phyloP scores from a whole-genome alignment of 75 land plant species.

The Azolla pinnata region DNA sequence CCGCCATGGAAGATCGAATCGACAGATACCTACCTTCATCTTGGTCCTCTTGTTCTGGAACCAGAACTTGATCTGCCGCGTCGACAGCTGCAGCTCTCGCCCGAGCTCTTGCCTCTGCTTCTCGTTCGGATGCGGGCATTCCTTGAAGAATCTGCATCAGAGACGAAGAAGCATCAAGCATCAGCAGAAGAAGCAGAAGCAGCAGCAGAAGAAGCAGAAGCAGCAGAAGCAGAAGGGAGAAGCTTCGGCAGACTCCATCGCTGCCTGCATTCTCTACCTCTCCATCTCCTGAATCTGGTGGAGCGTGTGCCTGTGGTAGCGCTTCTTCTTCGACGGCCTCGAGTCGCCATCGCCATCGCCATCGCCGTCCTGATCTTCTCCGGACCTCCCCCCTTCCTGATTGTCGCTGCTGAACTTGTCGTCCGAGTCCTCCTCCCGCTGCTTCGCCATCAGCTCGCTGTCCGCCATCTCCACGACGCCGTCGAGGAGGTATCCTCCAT shows the following conservation, averaged over 20 bases:
- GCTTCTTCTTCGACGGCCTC: constrained; percentile 49
- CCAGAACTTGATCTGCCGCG: constrained; percentile 85
- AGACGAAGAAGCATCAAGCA: too few relatives aligned
- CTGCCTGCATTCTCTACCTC: constrained; percentile 23
- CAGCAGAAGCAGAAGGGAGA: too few relatives aligned
- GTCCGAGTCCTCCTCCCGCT: neutral
- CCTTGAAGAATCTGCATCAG: constrained; percentile 62
- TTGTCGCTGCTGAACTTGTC: neutral
- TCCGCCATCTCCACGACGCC: neutral
- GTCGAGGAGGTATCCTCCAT: neutral
- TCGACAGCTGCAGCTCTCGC: constrained; percentile 46
- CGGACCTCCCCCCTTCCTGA: constrained; percentile 32
- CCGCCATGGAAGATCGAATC: neutral
- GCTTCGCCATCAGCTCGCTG: neutral
- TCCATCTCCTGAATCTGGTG: constrained; percentile 61
- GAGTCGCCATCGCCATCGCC: constrained; percentile 17
- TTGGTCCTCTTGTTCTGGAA: constrained; percentile 84
- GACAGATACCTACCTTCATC: too few relatives aligned
- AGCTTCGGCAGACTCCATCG: neutral
- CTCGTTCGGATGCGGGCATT: constrained; percentile 92
- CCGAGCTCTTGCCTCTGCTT: constrained; percentile 79
- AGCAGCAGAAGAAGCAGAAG: too few relatives aligned
- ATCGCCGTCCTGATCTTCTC: constrained; percentile 54
- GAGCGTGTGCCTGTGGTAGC: constrained; percentile 54
- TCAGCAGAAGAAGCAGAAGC: too few relatives aligned